These are phyloP conservation scores for Amanita polypyramis DNA, from an alignment of 768 basidiomycete species.

Conservation along the genomic window DNA sequence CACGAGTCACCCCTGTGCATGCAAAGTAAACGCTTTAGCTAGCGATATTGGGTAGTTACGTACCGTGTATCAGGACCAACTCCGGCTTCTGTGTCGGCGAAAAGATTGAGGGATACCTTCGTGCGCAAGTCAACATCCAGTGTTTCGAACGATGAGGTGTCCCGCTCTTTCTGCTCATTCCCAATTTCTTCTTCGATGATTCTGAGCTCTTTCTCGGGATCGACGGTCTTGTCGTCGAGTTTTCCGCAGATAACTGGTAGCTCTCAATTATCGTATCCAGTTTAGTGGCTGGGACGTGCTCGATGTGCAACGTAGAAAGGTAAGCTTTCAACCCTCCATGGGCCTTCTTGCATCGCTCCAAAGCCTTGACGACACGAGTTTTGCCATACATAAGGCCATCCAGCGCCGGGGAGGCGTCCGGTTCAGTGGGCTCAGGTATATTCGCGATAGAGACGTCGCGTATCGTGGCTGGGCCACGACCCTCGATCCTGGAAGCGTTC, in stretches of 20 bases:
- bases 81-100: conserved; percentile 26
- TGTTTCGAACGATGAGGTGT: conserved; percentile 3
- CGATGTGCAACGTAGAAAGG: conserved; percentile 22
- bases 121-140: conserved; percentile 12
- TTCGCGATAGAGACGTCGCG: conserved; percentile 31
- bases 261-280: conserved; percentile 19
- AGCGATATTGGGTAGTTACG: conserved; percentile 1
- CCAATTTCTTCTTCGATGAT: conserved; percentile 15
- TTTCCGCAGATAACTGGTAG: conserved; percentile 24
- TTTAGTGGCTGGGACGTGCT: conserved; percentile 14
- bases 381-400: conserved; percentile 16
- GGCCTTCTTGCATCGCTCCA: conserved; percentile 20
- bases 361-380: conserved; percentile 18
- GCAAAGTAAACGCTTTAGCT: neutral
- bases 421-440: conserved; percentile 10
- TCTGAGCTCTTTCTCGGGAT: conserved; percentile 19
- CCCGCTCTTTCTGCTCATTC: conserved; percentile 14
- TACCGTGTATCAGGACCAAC: conserved; percentile 30
- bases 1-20: conserved; percentile 14
- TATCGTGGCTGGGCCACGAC: conserved; percentile 32
- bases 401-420: conserved; percentile 18
- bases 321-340: conserved; percentile 23
- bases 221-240: conserved; percentile 21
- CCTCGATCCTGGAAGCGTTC: conserved; percentile 27
- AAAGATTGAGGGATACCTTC: conserved; percentile 24